A percentile compares a stretch with the other conserved stretches of the same genome.
These are phyloP conservation scores for Ilyonectria destructans DNA, from an alignment of 2,329 filamentous ascomycete genomes.

Conservation along the genomic window DNA sequence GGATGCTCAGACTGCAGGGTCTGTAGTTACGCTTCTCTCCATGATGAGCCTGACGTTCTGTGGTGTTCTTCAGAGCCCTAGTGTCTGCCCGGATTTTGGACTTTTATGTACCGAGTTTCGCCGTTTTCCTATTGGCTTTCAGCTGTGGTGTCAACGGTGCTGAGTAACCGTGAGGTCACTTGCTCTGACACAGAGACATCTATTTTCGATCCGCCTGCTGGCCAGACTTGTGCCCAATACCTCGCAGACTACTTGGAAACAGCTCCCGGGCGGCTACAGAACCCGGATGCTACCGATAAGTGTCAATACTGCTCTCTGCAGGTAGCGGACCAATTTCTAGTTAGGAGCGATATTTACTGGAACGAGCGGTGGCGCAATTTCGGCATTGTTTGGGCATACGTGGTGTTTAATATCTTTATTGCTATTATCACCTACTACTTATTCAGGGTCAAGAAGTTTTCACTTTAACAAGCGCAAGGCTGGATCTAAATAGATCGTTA, in stretches of 20 bases:
- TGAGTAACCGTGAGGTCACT: constrained; percentile 64
- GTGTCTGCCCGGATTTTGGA: constrained; percentile 78
- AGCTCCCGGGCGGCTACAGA: constrained; percentile 69
- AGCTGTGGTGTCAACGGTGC: constrained; percentile 75
- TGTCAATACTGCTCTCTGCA: constrained; percentile 78
- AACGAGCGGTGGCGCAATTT: constrained; percentile 75
- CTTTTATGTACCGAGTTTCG: constrained; percentile 79
- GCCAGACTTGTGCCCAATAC: constrained; percentile 19
- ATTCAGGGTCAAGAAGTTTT: constrained; percentile 37
- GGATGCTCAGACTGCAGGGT: no score
- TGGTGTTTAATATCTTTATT: constrained; percentile 71
- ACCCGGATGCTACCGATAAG: constrained; percentile 66
- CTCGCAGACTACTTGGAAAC: constrained; percentile 1
- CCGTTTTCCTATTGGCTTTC: constrained; percentile 76
- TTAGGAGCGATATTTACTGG: constrained; percentile 60
- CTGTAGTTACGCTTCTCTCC: constrained; percentile 71
- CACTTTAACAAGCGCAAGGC: constrained; percentile 11
- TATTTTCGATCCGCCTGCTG: constrained; percentile 72
- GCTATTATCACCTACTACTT: constrained; percentile 72
- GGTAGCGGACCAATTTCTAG: constrained; percentile 71
- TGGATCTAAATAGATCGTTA: constrained; percentile 13
- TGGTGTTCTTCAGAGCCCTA: constrained; percentile 74
- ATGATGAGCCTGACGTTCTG: constrained; percentile 74
- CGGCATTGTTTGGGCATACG: constrained; percentile 75
- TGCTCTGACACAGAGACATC: constrained; percentile 72